Evolutionary conservation across 345 rosid species (phyloP).

Genomic region (Salix suchowensis): DNA sequence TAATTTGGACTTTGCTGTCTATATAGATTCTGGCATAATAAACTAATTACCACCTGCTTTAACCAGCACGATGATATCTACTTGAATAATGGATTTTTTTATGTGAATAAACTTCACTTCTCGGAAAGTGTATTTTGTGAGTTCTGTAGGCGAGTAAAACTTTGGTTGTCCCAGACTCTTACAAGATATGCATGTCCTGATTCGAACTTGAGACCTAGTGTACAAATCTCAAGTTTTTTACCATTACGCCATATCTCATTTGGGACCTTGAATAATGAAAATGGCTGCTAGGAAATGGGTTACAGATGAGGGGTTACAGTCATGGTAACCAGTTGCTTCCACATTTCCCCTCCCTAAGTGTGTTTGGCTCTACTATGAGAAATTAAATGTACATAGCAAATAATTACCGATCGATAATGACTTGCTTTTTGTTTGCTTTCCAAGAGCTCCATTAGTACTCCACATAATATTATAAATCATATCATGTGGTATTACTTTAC

Average conservation of each 20-base stretch:
- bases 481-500: accelerated
- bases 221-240: no score
- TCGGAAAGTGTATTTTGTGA: no score
- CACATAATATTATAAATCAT: background rate
- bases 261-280: no score
- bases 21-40: background rate
- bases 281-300: background rate
- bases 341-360: background rate
- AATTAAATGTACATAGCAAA: background rate
- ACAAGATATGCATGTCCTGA: accelerated
- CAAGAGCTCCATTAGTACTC: background rate
- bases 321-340: background rate
- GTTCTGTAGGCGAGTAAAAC: accelerated
- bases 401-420: background rate
- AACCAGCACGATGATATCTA: background rate
- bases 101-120: accelerated
- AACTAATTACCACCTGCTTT: background rate
- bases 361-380: background rate
- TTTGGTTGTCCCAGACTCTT: no score
- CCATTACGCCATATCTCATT: accelerated
- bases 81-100: no score
- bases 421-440: no score
- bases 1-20: constrained; percentile 17
- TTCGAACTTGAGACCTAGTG: no score
- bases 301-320: background rate